Base-by-base conservation (phyloP, 306 rosid genomes). In the Medicago arabica region DNA sequence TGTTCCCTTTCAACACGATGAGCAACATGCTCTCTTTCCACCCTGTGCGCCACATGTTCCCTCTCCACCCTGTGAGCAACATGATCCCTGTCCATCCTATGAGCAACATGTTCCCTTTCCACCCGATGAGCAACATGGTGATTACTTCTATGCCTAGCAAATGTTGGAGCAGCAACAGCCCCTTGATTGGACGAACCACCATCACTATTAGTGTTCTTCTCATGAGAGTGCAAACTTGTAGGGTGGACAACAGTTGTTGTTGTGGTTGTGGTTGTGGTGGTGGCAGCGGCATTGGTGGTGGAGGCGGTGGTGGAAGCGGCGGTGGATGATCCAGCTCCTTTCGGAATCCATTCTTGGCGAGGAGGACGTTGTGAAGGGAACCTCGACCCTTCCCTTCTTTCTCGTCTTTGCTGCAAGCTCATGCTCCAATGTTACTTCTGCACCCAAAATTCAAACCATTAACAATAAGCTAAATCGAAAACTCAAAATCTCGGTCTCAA, bases 281-380 rank as follows among this genome's bases (percentile, higher is more conserved):
- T 8, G 2, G 4, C 16, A 10, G 25, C 4, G n/a, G 21, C 2
- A 31, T 16, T 12, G 6, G 34, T 9, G 34, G 25, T 9, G 28
- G 21, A 11, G 28, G 21, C 6, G 1, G 34, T 18, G 9, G 51
- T 1, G 50, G 54, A 8, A 0, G 67, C 6, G 0, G 41, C 13
- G 15, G 12, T 31, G 16, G 75, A 75, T 39, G 92, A 31, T 43
- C 65, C 76, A 23, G 55, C 14, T 19, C 79, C 89, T 81, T 91
- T 92, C 0, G 90, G 92, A 16, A 92, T 85, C 97, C 96, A 92
- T 74, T 84, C 83, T 17, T 82, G 92, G 9, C 89, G 88, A 76
- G 84, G 51, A 69, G 67, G 49, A 59, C 78, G 49, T 41, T 83
- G 88, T 47, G 87, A 53, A 11, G 87, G 83, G 43, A 55, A 46